Conservation (phyloP, 2,329 filamentous ascomycete species). For the Pseudogymnoascus sp. region DNA sequence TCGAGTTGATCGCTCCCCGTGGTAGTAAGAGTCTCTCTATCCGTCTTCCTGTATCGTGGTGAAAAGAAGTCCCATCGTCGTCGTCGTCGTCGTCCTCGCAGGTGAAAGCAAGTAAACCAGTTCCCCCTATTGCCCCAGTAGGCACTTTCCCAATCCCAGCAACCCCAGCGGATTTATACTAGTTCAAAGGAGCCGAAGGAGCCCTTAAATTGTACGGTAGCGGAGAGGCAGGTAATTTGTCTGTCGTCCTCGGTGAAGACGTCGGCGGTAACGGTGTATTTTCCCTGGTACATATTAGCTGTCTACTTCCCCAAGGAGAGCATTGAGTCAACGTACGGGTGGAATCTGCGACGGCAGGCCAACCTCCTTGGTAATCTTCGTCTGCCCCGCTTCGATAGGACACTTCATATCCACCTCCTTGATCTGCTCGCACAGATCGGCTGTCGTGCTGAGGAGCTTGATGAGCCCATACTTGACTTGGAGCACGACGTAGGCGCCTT, state of each 20-base stretch:
- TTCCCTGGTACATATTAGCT: conserved; percentile 49
- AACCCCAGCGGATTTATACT: neutral
- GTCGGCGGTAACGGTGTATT: conserved; percentile 81
- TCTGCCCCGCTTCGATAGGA: conserved; percentile 71
- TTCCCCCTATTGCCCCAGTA: neutral
- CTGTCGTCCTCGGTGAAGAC: conserved; percentile 65
- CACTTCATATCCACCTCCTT: conserved; percentile 82
- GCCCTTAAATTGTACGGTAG: conserved; percentile 54
- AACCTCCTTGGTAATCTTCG: conserved; percentile 70
- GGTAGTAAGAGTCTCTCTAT: too few relatives aligned
- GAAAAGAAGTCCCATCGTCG: neutral
- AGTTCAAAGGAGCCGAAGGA: neutral
- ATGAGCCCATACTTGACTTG: conserved; percentile 94
- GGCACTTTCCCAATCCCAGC: neutral
- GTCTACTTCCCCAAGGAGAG: too few relatives aligned
- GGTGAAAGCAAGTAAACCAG: neutral
- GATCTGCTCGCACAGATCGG: conserved; percentile 84
- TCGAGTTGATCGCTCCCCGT: neutral
- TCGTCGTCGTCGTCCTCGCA: neutral
- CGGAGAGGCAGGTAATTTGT: conserved; percentile 80
- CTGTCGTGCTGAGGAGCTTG: conserved; percentile 69
- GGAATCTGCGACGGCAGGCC: conserved; percentile 81
- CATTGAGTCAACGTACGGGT: conserved; percentile 52
- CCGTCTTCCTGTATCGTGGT: neutral
- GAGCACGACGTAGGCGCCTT: conserved; percentile 74